Base-by-base conservation (phyloP, 225 moss, liverwort and hornwort genomes). In the Marchantia paleacea region DNA sequence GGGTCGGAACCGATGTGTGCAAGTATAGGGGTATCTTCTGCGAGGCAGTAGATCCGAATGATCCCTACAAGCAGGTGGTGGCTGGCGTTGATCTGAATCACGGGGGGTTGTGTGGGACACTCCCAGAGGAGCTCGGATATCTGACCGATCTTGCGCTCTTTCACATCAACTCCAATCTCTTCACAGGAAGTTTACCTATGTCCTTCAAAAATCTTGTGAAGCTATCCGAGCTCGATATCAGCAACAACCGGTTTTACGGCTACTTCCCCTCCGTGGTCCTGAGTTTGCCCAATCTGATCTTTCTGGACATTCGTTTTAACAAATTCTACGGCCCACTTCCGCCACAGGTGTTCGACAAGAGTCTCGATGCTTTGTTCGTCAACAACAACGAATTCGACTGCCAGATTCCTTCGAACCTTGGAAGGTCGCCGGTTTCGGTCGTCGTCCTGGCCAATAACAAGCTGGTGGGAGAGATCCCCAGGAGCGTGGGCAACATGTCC, bases 1-100 rank as follows among this genome's bases (percentile, higher is more conserved):
- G 97, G 97, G 85, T 88, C 1, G 97, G 97, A 31, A 75, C 77
- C 0, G 88, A 95, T 52, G 93, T 99, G 11, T 99, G 97, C 78
- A 39, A 53, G 3, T 99, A 99, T 52, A 75, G 77, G 64, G 95
- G 97, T 11, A 90, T 99, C 6, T 99, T 93, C 51, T 99, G 95
- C 24, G 83, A 91, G 54, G 69, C 83, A 4, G 50, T 80, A 6
- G 86, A 90, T 70, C 83, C 90, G 10, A 65, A 68, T 11, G 81
- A 87, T 6, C 79, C 91, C 0, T 77, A 82, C 58, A 61, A 88
- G 0, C 66, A 80, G 29, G 93, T 95, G 3, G 97, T 99, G 0
- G 83, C 95, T 0, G 97, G 97, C 3, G 91, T 99, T 52, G 97
- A 99, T 68, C 58, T 99, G 19, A 99, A 99, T 54, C 85, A 88